phyloP scores from a whole-genome alignment of 2,329 filamentous ascomycete species.

The Akanthomyces uredinophilus region DNA sequence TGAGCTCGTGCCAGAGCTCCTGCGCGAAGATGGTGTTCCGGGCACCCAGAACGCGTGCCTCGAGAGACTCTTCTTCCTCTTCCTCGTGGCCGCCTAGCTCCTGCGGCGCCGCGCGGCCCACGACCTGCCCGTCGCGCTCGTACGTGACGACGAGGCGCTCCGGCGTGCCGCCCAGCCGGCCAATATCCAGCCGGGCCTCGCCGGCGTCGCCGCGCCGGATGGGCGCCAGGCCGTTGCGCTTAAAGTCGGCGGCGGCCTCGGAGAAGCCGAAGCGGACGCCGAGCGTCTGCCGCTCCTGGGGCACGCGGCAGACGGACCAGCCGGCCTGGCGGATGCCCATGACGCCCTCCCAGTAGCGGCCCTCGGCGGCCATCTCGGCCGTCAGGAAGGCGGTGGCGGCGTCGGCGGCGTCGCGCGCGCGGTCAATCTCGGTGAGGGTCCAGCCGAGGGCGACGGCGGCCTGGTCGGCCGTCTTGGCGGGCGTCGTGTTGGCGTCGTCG shows the following conservation, averaged over 20 bases:
- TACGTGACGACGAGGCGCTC: conserved; percentile 65
- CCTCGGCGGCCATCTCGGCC: conserved; percentile 73
- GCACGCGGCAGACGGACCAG: conserved; percentile 79
- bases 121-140: conserved; percentile 49
- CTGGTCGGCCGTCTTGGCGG: conserved; percentile 51
- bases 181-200: conserved; percentile 65
- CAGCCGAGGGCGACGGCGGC: conserved; percentile 61
- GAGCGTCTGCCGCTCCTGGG: conserved; percentile 65
- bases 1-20: conserved; percentile 87
- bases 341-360: conserved; percentile 84
- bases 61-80: conserved; percentile 40
- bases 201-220: conserved; percentile 72
- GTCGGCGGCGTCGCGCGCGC: conserved; percentile 67
- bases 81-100: conserved; percentile 44
- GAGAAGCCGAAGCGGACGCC: conserved; percentile 87
- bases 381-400: conserved; percentile 67
- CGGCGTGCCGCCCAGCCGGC: conserved; percentile 44
- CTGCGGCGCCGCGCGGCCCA: conserved; percentile 52
- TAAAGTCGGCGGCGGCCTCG: conserved; percentile 60
- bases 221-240: conserved; percentile 71
- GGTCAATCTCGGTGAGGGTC: conserved; percentile 71
- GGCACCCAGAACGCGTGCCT: conserved; percentile 66
- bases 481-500: conserved; percentile 53
- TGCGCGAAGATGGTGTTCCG: conserved; percentile 76
- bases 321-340: conserved; percentile 74